Conservation (phyloP, 495 filamentous ascomycete species). For the Penicillium mononematosum region DNA sequence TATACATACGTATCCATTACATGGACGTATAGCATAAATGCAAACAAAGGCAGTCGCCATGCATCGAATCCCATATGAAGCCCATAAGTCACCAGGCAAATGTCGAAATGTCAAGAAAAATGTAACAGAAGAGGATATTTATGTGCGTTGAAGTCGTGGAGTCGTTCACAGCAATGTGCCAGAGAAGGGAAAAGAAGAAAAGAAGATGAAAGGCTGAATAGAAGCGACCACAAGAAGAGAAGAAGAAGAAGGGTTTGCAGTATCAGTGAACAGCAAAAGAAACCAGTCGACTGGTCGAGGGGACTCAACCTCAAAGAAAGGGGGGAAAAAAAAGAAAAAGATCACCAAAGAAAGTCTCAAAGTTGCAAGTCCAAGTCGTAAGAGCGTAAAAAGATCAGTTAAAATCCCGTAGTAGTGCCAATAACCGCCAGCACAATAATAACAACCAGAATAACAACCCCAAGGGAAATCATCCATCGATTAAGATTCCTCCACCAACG, state of each 20-base stretch:
- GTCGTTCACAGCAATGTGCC: slow-evolving; percentile 34
- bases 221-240: slow-evolving; percentile 4
- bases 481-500: slow-evolving; percentile 93
- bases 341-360: not conserved
- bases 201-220: not conserved
- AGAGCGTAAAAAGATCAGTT: slow-evolving; percentile 13
- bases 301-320: not conserved
- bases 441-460: slow-evolving; percentile 71
- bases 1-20: slow-evolving; percentile 9
- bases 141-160: slow-evolving; percentile 36
- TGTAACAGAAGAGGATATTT: slow-evolving; percentile 24
- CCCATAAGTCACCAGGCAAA: not conserved
- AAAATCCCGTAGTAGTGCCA: slow-evolving; percentile 48
- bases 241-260: slow-evolving; percentile 1
- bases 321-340: slow-evolving; percentile 10
- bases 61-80: slow-evolving; percentile 1
- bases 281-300: not conserved
- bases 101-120: slow-evolving; percentile 7
- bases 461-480: slow-evolving; percentile 77
- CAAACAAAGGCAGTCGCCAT: slow-evolving; percentile 8
- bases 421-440: slow-evolving; percentile 64
- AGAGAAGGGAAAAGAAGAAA: slow-evolving; percentile 20
- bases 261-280: not conserved
- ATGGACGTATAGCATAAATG: not conserved
- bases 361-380: slow-evolving; percentile 17